phyloP scores from a whole-genome alignment of 1,139 yeast genomes.

The Suhomyces ambrosiae region DNA sequence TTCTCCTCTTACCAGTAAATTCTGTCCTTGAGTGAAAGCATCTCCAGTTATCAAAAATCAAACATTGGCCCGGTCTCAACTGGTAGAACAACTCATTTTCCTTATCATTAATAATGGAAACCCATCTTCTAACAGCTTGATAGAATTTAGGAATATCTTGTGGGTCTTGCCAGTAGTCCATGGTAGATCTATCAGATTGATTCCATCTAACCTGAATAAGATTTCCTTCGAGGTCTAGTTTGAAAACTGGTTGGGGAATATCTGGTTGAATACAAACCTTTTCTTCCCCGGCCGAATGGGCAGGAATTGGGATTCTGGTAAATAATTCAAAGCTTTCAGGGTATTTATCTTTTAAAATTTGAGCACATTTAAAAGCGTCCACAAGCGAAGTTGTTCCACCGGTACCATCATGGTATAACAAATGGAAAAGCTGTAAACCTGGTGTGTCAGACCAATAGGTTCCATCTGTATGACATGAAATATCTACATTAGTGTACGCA shows the following conservation, averaged over 20 bases:
- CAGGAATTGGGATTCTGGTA: conserved; percentile 59
- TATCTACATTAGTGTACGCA: conserved; percentile 71
- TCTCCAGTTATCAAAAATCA: conserved; percentile 78
- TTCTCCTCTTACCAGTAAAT: conserved; percentile 68
- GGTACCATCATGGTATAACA: conserved; percentile 63
- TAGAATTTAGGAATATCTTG: conserved; percentile 60
- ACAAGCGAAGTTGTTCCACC: conserved; percentile 78
- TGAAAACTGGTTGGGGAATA: conserved; percentile 61
- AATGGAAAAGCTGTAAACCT: conserved; percentile 71
- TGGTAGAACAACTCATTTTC: conserved; percentile 60
- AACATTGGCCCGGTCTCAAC: conserved; percentile 66
- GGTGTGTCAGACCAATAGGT: conserved; percentile 82
- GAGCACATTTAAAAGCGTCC: conserved; percentile 69
- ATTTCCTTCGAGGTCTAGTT: conserved; percentile 54
- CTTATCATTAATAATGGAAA: conserved; percentile 50
- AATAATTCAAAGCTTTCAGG: conserved; percentile 61
- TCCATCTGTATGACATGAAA: conserved; percentile 74
- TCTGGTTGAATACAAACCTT: conserved; percentile 68
- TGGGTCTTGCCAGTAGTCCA: conserved; percentile 59
- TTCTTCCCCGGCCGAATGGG: conserved; percentile 77
- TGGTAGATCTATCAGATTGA: conserved; percentile 70
- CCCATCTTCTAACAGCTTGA: conserved; percentile 62
- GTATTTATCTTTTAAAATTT: conserved; percentile 44
- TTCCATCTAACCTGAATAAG: conserved; percentile 75
- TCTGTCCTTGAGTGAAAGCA: conserved; percentile 72